phyloP scores from a whole-genome alignment of 2,329 filamentous ascomycete species.

The Penicillium sp. region DNA sequence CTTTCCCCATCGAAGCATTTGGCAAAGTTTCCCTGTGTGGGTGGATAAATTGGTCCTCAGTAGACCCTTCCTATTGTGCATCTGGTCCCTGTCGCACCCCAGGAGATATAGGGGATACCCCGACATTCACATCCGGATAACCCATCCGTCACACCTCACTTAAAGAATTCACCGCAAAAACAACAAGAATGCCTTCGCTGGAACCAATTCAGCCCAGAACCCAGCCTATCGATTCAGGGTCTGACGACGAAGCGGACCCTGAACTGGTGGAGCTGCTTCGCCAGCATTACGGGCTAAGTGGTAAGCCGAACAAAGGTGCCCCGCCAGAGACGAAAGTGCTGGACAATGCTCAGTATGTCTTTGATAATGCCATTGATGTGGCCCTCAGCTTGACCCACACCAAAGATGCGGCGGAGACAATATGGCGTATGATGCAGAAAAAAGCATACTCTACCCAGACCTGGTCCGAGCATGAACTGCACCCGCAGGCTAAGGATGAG shows the following conservation, averaged over 20 bases:
- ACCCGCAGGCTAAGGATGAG: constrained; percentile 80
- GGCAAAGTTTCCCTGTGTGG: neutral
- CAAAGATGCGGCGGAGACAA: constrained; percentile 76
- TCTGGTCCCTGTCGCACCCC: constrained; percentile 1
- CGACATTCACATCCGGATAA: neutral
- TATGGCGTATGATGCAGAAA: constrained; percentile 79
- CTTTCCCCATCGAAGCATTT: neutral
- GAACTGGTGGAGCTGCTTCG: constrained; percentile 85
- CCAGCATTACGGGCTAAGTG: constrained; percentile 70
- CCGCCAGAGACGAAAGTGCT: constrained; percentile 80
- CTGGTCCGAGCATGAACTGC: constrained; percentile 87
- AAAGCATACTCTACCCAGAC: constrained; percentile 79
- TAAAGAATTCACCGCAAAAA: neutral
- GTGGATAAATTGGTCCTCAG: neutral
- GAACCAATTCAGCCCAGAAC: constrained; percentile 17
- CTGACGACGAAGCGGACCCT: constrained; percentile 85
- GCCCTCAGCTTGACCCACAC: constrained; percentile 80
- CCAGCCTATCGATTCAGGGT: constrained; percentile 58
- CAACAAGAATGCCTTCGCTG: constrained; percentile 18
- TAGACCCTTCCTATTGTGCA: neutral
- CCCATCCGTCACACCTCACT: neutral
- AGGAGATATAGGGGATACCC: constrained; percentile 10
- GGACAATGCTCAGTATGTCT: constrained; percentile 79
- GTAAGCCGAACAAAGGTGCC: constrained; percentile 53
- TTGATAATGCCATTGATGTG: constrained; percentile 90